Evolutionary conservation across 139 green algal species (phyloP), one percentile per base, ranked within the genome.

Genomic region (Coelastrella sp.): DNA sequence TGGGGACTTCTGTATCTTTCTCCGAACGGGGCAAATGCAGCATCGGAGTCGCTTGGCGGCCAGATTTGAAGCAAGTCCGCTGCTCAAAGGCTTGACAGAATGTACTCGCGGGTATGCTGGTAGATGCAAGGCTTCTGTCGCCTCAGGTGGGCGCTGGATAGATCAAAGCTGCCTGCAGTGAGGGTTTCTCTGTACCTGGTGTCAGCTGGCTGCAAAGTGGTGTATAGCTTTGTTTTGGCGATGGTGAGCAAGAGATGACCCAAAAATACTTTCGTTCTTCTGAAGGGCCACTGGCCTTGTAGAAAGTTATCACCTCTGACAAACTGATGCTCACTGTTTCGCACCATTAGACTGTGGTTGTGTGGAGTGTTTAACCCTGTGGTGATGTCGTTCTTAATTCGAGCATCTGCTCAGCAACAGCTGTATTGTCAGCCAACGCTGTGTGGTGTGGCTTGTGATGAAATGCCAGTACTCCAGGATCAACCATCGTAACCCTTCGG

Each of bases 381-480:
- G 35, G 35, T 49, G 35, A 49, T 49, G 35, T 49, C 35, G 35
- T 49, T 49, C 35, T 49, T 49, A 1, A 1, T 3, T 49, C 35
- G 3, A 49, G 35, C 35, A 49, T 49, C 35, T 49, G 35, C 35
- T 49, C 35, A 49, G 35, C 35, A 49, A 49, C 1, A 49, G 35
- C 35, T 49, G 35, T 49, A 49, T 49, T 49, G 35, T 49, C 35
- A 49, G 35, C 12, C 12, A 70, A 14, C 63, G 6, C 15, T 70
- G 63, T 17, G 5, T 0, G 15, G 63, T 17, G 12, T 11, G 87
- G 87, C 87, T 76, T 58, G 6, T 90, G 87, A 90, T 78, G 87
- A 90, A 85, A 79, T 86, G 87, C 87, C 84, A 89, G 56, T 79
- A 90, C 35, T 89, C 66, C 15, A 90, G 87, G 87, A 90, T 90